Evolutionary conservation across 345 rosid genomes (phyloP).

Genomic region (Populus tremula): DNA sequence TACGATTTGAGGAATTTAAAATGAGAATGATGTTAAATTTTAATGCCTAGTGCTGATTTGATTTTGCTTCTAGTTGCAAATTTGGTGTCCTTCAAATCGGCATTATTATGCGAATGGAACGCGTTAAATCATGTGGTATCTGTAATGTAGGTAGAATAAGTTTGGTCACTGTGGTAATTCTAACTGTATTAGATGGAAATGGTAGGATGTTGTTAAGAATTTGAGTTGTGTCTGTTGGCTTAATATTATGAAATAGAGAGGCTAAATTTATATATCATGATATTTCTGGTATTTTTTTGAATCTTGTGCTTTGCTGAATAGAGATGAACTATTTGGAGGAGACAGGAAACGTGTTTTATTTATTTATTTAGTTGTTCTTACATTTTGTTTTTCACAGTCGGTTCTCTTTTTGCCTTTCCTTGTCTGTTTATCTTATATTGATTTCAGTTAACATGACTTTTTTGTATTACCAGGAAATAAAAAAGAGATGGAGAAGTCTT

Average conservation of each 20-base stretch:
- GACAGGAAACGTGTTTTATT: neutral
- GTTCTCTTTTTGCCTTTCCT: neutral
- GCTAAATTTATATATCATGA: neutral
- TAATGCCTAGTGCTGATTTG: neutral
- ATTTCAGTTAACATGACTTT: conserved; percentile 1
- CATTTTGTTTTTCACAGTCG: neutral
- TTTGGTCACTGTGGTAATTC: neutral
- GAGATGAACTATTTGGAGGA: neutral
- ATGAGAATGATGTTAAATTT: neutral
- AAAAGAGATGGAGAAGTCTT: conserved; percentile 79
- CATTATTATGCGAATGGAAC: neutral
- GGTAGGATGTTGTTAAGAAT: neutral
- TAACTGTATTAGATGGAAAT: neutral
- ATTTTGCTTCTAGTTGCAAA: neutral
- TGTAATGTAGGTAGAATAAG: neutral
- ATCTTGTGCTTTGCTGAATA: neutral
- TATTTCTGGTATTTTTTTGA: neutral
- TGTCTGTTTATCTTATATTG: neutral
- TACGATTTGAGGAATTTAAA: neutral
- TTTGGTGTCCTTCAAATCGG: neutral
- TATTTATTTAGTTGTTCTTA: neutral
- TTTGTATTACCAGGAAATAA: conserved; percentile 3
- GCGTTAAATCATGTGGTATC: neutral
- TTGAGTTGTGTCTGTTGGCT: neutral
- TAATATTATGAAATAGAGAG: neutral